These are phyloP conservation scores for Chenopodium berlandieri DNA, from an alignment of 148 eudicot genomes.

Conservation along the genomic window DNA sequence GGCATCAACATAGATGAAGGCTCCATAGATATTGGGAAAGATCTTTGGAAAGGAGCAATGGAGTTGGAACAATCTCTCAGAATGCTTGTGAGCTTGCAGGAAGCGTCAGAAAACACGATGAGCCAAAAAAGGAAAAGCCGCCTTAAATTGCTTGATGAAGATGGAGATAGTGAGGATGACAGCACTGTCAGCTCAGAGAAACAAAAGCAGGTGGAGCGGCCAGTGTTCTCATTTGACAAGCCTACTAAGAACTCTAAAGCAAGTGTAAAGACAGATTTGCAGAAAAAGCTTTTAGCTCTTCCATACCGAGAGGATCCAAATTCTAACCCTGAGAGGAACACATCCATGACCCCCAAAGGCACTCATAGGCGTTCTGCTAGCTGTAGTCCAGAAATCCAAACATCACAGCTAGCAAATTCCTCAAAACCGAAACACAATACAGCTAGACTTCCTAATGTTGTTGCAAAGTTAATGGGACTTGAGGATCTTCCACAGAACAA, in stretches of 20 bases:
- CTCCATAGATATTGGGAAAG: constrained; percentile 64
- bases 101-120: constrained; percentile 49
- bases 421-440: constrained; percentile 37
- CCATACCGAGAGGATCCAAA: constrained; percentile 6
- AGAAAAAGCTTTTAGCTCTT: constrained; percentile 31
- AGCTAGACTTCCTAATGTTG: constrained; percentile 61
- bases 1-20: constrained; percentile 44
- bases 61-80: constrained; percentile 77
- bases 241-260: constrained; percentile 36
- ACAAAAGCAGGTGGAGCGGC: constrained; percentile 51
- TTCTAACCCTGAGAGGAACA: constrained; percentile 26
- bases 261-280: constrained; percentile 19
- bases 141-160: constrained; percentile 61
- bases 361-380: constrained; percentile 51
- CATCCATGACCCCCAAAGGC: constrained; percentile 11
- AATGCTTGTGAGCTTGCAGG: constrained; percentile 84
- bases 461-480: constrained; percentile 91
- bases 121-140: constrained; percentile 46
- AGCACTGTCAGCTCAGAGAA: constrained; percentile 26
- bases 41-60: constrained; percentile 74
- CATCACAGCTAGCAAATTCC: constrained; percentile 25
- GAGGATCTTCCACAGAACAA: constrained; percentile 54
- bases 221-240: constrained; percentile 85
- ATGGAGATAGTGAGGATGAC: constrained; percentile 50
- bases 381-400: constrained; percentile 37